Conservation (phyloP, 225 moss, liverwort and hornwort genomes). For the Polytrichum formosum region DNA sequence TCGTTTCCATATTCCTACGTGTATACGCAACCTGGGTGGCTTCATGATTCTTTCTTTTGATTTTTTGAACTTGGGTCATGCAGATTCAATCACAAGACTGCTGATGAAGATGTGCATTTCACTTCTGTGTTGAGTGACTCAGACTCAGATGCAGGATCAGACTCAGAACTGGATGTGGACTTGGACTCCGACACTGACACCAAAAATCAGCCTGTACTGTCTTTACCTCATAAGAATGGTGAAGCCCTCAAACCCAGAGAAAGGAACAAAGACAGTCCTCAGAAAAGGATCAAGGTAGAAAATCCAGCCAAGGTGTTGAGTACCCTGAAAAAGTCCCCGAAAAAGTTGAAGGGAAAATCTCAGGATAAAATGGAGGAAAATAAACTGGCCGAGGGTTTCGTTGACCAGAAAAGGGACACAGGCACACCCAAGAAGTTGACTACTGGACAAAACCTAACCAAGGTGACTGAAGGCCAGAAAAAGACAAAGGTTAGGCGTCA, state of each 20-base stretch:
- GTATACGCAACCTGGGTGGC: neutral
- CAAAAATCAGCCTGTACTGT: slow-evolving; percentile 15
- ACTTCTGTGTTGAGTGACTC: slow-evolving; percentile 57
- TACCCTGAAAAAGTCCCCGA: neutral
- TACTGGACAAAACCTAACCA: neutral
- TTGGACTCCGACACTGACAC: too few relatives aligned
- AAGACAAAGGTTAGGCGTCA: neutral
- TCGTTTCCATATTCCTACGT: neutral
- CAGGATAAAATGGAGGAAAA: neutral
- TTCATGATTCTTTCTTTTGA: neutral
- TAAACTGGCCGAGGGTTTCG: too few relatives aligned
- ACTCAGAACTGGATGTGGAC: neutral
- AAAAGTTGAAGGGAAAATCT: slow-evolving; percentile 5
- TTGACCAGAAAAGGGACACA: too few relatives aligned
- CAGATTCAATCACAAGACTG: slow-evolving; percentile 95
- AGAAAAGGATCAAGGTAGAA: too few relatives aligned
- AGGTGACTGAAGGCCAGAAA: neutral
- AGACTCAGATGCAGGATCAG: slow-evolving; percentile 30
- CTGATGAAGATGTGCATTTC: slow-evolving; percentile 84
- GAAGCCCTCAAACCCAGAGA: slow-evolving; percentile 2
- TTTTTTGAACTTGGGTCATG: slow-evolving; percentile 12
- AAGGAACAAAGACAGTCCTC: neutral
- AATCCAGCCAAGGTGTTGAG: neutral
- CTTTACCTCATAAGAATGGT: slow-evolving; percentile 11
- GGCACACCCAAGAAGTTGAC: neutral